Percentiles rank a stretch among this genome's conserved stretches.
Evolutionary conservation across 139 green algal species (phyloP).

Genomic region (Chlamydomonas urium): DNA sequence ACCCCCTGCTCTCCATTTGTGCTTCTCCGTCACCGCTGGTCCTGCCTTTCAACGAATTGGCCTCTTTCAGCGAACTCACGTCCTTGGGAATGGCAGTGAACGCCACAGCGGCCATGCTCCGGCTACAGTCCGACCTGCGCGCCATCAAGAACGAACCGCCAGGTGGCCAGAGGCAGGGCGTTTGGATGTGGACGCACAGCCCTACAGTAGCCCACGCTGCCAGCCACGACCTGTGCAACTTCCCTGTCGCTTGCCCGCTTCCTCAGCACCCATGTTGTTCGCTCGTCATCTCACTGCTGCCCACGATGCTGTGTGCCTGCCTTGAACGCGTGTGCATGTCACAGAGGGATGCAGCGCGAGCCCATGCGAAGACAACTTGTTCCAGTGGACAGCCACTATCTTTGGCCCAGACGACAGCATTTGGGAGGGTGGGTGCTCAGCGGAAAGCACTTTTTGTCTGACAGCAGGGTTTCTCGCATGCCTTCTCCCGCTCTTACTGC

Average conservation of each 20-base stretch:
- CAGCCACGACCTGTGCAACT: neutral
- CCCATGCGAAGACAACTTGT: constrained; percentile 68
- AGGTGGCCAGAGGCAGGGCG: constrained; percentile 30
- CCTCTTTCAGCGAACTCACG: too few relatives aligned
- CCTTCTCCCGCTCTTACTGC: neutral
- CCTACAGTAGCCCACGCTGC: neutral
- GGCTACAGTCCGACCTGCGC: constrained; percentile 55
- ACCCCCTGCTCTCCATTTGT: too few relatives aligned
- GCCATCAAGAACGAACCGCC: constrained; percentile 54
- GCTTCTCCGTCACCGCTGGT: too few relatives aligned
- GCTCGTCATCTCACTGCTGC: neutral
- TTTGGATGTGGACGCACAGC: neutral
- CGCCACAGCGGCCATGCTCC: constrained; percentile 49
- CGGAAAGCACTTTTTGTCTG: neutral
- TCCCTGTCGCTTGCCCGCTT: neutral
- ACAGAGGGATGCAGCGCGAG: constrained; percentile 44
- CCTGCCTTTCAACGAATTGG: too few relatives aligned
- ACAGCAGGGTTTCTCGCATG: neutral
- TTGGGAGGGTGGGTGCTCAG: constrained; percentile 47
- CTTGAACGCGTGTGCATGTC: neutral
- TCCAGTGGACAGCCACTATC: constrained; percentile 63
- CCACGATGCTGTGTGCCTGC: neutral
- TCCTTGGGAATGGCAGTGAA: too few relatives aligned
- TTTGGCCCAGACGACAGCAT: constrained; percentile 69
- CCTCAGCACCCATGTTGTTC: neutral